These are phyloP conservation scores for Sporisorium iseilematis-ciliati DNA, from an alignment of 1,284 basidiomycete species.

Conservation along the genomic window DNA sequence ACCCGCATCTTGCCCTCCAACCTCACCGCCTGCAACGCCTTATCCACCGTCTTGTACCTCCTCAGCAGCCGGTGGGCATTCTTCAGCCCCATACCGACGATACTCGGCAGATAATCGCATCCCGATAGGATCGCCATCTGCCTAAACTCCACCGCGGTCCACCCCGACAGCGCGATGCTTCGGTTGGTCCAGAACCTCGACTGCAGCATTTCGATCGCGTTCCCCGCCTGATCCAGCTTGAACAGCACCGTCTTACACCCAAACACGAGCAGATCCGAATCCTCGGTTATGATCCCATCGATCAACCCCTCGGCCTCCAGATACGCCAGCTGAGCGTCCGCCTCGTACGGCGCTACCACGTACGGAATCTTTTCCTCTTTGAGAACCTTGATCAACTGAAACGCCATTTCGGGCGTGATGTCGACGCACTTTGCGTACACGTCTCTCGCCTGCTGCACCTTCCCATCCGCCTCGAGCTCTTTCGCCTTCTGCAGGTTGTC, in stretches of 20 bases:
- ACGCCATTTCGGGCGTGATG: constrained; percentile 97
- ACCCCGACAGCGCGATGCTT: constrained; percentile 84
- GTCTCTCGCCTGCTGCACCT: constrained; percentile 83
- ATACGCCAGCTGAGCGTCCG: constrained; percentile 95
- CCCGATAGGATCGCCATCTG: constrained; percentile 96
- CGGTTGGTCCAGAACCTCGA: constrained; percentile 80
- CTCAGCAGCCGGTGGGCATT: constrained; percentile 87
- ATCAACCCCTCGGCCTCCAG: constrained; percentile 86
- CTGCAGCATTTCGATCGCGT: constrained; percentile 84
- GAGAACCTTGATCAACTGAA: constrained; percentile 90
- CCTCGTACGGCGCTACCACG: constrained; percentile 97
- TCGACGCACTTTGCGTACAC: constrained; percentile 91
- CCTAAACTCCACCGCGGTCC: constrained; percentile 90
- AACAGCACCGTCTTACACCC: constrained; percentile 79
- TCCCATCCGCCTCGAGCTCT: constrained; percentile 81
- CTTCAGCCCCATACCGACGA: constrained; percentile 75
- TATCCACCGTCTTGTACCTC: constrained; percentile 87
- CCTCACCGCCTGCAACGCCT: constrained; percentile 82
- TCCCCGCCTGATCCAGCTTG: constrained; percentile 72
- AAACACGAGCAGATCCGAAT: constrained; percentile 97
- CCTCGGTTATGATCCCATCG: constrained; percentile 95
- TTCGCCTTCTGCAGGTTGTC: constrained; percentile 78
- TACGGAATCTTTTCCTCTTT: constrained; percentile 72
- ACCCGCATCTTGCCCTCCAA: constrained; percentile 88
- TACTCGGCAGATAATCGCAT: constrained; percentile 83